Evolutionary conservation across 2,329 filamentous ascomycete species (phyloP).

Genomic region (Trichoderma simmonsii): DNA sequence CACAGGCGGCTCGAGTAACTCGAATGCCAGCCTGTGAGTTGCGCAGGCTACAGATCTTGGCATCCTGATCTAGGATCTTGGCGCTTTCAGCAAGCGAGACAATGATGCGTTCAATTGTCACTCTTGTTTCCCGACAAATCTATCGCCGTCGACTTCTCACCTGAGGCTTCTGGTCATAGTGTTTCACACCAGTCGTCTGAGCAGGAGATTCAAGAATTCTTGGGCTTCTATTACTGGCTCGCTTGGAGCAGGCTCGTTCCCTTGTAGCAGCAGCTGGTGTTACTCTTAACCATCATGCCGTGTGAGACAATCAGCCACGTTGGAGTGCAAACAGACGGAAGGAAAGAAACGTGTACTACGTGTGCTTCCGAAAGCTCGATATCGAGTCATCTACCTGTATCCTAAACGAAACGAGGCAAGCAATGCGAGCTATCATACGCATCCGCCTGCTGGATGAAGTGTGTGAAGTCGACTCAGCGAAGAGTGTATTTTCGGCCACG

Average conservation of each 20-base stretch:
- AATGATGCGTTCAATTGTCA: neutral
- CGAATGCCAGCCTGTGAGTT: neutral
- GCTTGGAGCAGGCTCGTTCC: neutral
- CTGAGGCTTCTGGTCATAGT: neutral
- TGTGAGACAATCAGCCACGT: neutral
- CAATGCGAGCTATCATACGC: no score
- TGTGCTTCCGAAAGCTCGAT: neutral
- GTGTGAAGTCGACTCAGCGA: neutral
- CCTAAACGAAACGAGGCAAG: neutral
- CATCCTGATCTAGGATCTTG: neutral
- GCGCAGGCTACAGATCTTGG: neutral
- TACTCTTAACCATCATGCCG: neutral
- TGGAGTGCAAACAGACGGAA: neutral
- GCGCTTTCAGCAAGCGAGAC: neutral
- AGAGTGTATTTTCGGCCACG: neutral
- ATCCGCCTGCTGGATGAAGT: neutral
- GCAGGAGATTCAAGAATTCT: neutral
- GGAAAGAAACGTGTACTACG: neutral
- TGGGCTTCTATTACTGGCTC: neutral
- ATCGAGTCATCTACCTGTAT: neutral
- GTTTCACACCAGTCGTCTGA: neutral
- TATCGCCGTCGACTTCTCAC: neutral
- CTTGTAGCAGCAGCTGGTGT: neutral
- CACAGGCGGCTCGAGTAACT: neutral
- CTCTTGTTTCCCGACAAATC: neutral